A percentile compares a stretch with the other conserved stretches of the same genome.
Conservation (phyloP, 805 yeast genomes). For the Barnettozyma populi region DNA sequence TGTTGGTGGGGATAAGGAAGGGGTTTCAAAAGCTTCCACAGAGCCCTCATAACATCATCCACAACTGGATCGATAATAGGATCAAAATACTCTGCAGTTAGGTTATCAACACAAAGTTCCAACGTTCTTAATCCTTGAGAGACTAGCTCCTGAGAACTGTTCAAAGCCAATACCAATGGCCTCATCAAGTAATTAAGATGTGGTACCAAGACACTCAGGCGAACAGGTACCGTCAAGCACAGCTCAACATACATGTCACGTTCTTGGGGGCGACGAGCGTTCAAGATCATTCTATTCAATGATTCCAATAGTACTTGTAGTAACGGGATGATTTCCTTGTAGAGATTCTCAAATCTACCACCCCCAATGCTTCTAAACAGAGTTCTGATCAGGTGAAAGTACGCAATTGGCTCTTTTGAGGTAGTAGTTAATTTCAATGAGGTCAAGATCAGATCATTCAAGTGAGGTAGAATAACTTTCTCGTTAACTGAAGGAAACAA, state of each 20-base stretch:
- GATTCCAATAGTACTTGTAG: conserved; percentile 83
- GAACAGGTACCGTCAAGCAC: conserved; percentile 92
- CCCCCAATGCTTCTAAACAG: conserved; percentile 94
- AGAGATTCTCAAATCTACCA: conserved; percentile 88
- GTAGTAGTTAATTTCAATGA: conserved; percentile 75
- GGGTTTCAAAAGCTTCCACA: conserved; percentile 88
- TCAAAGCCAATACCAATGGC: conserved; percentile 86
- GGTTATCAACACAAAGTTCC: conserved; percentile 91
- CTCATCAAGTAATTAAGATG: conserved; percentile 83
- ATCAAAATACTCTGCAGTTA: conserved; percentile 94
- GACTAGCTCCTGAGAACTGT: conserved; percentile 86
- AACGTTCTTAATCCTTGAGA: conserved; percentile 92
- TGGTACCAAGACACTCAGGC: conserved; percentile 90
- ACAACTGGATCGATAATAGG: conserved; percentile 96
- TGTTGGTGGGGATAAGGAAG: conserved; percentile 93
- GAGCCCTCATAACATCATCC: conserved; percentile 87
- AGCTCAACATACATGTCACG: conserved; percentile 92
- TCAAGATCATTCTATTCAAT: conserved; percentile 72
- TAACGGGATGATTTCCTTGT: conserved; percentile 89
- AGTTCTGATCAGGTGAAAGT: conserved; percentile 82
- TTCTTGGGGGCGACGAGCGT: conserved; percentile 84
- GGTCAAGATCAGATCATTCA: conserved; percentile 75
- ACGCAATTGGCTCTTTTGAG: conserved; percentile 86
- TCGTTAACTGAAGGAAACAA: conserved; percentile 86
- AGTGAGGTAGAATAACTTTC: conserved; percentile 79